Conservation (phyloP, 306 rosid genomes). For the Acacia acuminata region DNA sequence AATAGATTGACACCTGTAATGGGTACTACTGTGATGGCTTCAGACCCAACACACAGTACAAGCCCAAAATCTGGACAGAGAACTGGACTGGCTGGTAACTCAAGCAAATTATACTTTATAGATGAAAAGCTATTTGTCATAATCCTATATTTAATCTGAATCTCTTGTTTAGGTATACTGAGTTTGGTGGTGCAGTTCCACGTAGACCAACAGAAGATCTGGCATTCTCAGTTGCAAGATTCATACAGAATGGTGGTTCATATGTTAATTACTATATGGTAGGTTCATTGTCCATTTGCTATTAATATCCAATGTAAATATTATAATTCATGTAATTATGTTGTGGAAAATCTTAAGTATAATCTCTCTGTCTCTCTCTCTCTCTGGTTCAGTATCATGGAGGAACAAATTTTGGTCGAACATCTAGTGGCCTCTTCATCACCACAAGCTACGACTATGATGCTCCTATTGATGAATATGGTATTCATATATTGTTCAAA, state of each 20-base stretch:
- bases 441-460: slow-evolving; percentile 94
- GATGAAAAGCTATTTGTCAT: neutral
- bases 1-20: slow-evolving; percentile 90
- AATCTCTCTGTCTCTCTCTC: neutral
- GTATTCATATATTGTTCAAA: slow-evolving; percentile 43
- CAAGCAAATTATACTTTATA: slow-evolving; percentile 3
- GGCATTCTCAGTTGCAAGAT: slow-evolving; percentile 83
- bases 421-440: slow-evolving; percentile 87
- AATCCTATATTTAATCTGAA: slow-evolving; percentile 2
- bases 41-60: slow-evolving; percentile 65
- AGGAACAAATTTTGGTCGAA: slow-evolving; percentile 96
- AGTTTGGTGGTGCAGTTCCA: slow-evolving; percentile 85
- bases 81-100: slow-evolving; percentile 93
- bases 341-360: neutral
- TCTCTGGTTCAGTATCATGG: slow-evolving; percentile 73
- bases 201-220: slow-evolving; percentile 83
- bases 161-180: slow-evolving; percentile 67
- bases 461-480: slow-evolving; percentile 91
- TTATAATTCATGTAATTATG: slow-evolving; percentile 7
- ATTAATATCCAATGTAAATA: neutral
- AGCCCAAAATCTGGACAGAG: slow-evolving; percentile 98
- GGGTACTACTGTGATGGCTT: slow-evolving; percentile 87
- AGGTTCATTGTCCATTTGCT: slow-evolving; percentile 22
- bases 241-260: slow-evolving; percentile 86
- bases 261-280: slow-evolving; percentile 92